Percentiles rank a stretch among this genome's conserved stretches.
phyloP scores from a whole-genome alignment of 352 stramenopile genomes.

The Pythium insidiosum region DNA sequence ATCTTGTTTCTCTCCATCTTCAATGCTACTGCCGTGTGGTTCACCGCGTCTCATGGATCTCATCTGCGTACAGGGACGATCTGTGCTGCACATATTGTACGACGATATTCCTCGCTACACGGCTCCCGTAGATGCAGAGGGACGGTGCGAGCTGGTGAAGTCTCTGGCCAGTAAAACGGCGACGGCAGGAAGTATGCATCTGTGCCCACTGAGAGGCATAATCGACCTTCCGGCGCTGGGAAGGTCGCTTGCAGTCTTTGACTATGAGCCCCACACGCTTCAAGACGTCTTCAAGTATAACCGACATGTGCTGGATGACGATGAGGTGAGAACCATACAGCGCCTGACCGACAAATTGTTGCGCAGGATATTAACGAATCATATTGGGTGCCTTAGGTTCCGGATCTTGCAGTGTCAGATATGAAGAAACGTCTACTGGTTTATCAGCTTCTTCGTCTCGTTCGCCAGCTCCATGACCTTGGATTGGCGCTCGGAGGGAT shows the following conservation, averaged over 20 bases:
- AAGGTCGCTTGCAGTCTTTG: conserved; percentile 38
- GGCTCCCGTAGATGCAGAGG: too few species aligned
- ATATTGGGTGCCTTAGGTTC: conserved; percentile 5
- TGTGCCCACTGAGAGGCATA: too few species aligned
- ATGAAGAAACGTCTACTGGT: conserved; percentile 59
- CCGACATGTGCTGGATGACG: conserved; percentile 35
- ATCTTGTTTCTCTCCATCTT: too few species aligned
- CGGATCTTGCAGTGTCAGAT: conserved; percentile 29
- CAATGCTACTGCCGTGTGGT: too few species aligned
- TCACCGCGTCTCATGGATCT: too few species aligned
- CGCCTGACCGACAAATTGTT: too few species aligned
- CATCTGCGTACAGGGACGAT: too few species aligned
- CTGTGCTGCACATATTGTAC: conserved; percentile 43
- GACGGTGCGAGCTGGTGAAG: too few species aligned
- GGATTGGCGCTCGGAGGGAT: conserved; percentile 32
- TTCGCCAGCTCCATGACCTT: conserved; percentile 35
- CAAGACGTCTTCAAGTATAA: conserved; percentile 74
- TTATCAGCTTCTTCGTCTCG: conserved; percentile 47
- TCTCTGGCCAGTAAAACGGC: too few species aligned
- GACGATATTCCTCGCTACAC: conserved; percentile 34
- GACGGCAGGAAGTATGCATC: too few species aligned
- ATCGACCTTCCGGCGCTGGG: too few species aligned
- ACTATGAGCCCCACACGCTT: conserved; percentile 59
- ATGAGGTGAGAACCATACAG: too few species aligned
- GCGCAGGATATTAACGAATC: neutral